Conservation (phyloP, 2,329 filamentous ascomycete species). For the Hortaea werneckii region DNA sequence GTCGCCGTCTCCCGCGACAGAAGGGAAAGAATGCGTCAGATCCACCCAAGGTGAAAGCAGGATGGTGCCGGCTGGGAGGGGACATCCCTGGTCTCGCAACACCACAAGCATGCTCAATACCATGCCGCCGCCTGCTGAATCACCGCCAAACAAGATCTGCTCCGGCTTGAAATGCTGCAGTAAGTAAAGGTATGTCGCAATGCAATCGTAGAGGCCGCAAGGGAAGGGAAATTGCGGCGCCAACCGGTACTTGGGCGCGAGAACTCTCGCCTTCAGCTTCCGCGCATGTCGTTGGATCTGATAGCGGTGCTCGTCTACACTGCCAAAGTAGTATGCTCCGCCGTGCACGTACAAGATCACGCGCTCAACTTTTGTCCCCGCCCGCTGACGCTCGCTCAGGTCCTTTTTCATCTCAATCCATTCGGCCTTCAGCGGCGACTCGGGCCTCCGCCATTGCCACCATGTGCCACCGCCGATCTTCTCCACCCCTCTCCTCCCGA, state of each 20-base stretch:
- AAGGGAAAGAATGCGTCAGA: constrained; percentile 89
- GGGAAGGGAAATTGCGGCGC: constrained; percentile 94
- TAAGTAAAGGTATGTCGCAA: constrained; percentile 79
- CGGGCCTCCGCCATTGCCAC: constrained; percentile 78
- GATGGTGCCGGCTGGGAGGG: constrained; percentile 79
- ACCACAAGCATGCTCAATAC: constrained; percentile 67
- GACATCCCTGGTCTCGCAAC: constrained; percentile 70
- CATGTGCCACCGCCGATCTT: constrained; percentile 71
- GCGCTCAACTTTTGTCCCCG: constrained; percentile 50
- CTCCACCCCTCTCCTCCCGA: constrained; percentile 66
- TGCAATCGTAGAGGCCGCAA: constrained; percentile 79
- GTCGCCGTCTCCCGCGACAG: constrained; percentile 60
- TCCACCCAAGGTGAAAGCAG: constrained; percentile 95
- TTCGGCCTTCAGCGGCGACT: constrained; percentile 62
- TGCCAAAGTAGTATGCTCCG: constrained; percentile 91
- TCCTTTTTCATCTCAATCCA: constrained; percentile 95
- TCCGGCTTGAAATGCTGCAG: constrained; percentile 65
- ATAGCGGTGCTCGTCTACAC: constrained; percentile 93
- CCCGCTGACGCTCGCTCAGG: constrained; percentile 56
- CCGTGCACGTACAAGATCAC: constrained; percentile 93
- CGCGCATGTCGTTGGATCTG: constrained; percentile 93
- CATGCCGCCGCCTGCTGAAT: constrained; percentile 92
- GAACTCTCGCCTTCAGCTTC: constrained; percentile 80
- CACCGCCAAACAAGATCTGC: constrained; percentile 79
- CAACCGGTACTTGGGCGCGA: constrained; percentile 77